Evolutionary conservation across 345 rosid genomes (phyloP).

Genomic region (Luvunga scandens): DNA sequence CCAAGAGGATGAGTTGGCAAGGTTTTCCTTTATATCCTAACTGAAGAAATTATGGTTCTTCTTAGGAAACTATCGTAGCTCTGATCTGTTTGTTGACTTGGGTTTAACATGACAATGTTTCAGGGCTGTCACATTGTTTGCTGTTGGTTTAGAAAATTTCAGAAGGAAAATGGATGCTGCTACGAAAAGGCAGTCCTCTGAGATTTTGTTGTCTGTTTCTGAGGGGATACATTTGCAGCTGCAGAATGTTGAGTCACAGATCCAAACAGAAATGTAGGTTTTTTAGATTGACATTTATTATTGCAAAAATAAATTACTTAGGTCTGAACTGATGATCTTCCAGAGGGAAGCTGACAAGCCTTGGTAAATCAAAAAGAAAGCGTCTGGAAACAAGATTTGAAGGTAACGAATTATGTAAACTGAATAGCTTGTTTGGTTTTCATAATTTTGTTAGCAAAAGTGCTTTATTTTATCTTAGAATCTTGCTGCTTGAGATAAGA

Average conservation of each 20-base stretch:
- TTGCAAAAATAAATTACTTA: constrained; percentile 17
- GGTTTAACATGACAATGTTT: constrained; percentile 30
- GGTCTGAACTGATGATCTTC: constrained; percentile 24
- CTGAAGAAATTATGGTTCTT: not conserved
- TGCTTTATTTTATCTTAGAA: not conserved
- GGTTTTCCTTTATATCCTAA: constrained; percentile 41
- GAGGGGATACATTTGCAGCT: constrained; percentile 60
- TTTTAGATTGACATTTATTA: constrained; percentile 12
- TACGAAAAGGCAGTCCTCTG: constrained; percentile 66
- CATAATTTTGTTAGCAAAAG: constrained; percentile 1
- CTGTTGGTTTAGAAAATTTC: constrained; percentile 62
- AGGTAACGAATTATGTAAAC: constrained; percentile 39
- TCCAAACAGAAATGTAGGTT: constrained; percentile 70
- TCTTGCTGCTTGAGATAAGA: not conserved
- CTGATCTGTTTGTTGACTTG: constrained; percentile 17
- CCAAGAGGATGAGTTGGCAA: constrained; percentile 66
- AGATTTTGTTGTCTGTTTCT: constrained; percentile 69
- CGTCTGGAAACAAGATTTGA: constrained; percentile 66
- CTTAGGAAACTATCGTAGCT: constrained; percentile 1
- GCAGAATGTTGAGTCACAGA: constrained; percentile 63
- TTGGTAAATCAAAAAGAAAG: constrained; percentile 71
- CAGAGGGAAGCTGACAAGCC: constrained; percentile 61
- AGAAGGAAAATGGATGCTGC: constrained; percentile 63
- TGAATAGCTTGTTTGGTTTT: not conserved
- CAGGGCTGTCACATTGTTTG: constrained; percentile 69